A percentile compares a stretch with the other conserved stretches of the same genome.
phyloP scores from a whole-genome alignment of 305 asterid species.

The Fraxinus angustifolia region DNA sequence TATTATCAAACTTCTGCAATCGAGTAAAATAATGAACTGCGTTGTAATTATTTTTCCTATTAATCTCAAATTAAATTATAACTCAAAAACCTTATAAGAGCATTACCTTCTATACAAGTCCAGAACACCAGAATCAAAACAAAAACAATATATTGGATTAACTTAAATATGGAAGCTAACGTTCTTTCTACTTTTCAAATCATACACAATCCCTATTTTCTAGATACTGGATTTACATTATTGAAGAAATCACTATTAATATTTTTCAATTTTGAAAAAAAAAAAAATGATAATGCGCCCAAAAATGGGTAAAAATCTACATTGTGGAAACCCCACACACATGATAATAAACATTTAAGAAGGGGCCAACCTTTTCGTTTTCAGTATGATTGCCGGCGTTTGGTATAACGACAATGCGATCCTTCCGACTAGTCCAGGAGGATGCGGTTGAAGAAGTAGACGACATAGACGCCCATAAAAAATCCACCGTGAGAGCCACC shows the following conservation, averaged over 20 bases:
- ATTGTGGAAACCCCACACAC: neutral
- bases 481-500: conserved; percentile 40
- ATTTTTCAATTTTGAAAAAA: neutral
- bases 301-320: neutral
- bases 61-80: neutral
- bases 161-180: neutral
- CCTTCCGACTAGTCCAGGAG: conserved; percentile 28
- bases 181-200: neutral
- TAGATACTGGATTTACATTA: neutral
- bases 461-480: conserved; percentile 43
- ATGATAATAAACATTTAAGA: neutral
- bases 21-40: conserved; percentile 5
- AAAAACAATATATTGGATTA: neutral
- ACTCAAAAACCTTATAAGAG: neutral
- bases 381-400: conserved; percentile 7
- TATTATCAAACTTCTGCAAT: conserved; percentile 29
- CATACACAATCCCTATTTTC: neutral
- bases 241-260: neutral
- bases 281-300: neutral
- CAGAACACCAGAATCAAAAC: neutral
- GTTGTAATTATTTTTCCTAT: neutral
- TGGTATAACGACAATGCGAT: conserved; percentile 27
- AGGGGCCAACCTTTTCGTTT: conserved; percentile 30
- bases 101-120: neutral
- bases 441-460: conserved; percentile 40